phyloP scores from a whole-genome alignment of 2,329 filamentous ascomycete genomes.

The Fusarium transvaalense region DNA sequence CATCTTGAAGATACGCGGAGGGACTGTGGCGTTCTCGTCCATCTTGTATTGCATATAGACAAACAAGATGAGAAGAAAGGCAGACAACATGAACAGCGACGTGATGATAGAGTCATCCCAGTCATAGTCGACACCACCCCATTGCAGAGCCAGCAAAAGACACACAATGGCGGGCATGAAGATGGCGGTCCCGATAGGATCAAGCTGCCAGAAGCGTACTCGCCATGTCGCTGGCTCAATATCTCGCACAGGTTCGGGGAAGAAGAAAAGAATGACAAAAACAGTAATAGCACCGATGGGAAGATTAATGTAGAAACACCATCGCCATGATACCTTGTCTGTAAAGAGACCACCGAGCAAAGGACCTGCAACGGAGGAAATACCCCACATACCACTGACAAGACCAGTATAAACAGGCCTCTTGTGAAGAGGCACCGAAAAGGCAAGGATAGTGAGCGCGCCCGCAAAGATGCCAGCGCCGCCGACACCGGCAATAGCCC shows the following conservation, averaged over 20 bases:
- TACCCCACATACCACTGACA: constrained; percentile 59
- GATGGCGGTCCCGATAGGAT: constrained; percentile 50
- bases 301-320: constrained; percentile 59
- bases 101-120: constrained; percentile 46
- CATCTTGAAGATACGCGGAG: constrained; percentile 57
- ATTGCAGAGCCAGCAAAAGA: constrained; percentile 64
- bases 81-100: constrained; percentile 51
- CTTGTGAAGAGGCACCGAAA: constrained; percentile 52
- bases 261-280: constrained; percentile 50
- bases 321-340: constrained; percentile 54
- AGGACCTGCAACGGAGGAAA: constrained; percentile 56
- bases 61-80: constrained; percentile 53
- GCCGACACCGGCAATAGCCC: constrained; percentile 55
- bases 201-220: constrained; percentile 46
- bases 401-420: constrained; percentile 55
- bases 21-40: constrained; percentile 59
- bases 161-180: constrained; percentile 58
- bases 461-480: constrained; percentile 62
- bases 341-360: constrained; percentile 55
- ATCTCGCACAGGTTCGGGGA: constrained; percentile 44
- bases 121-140: constrained; percentile 57
- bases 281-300: constrained; percentile 54
- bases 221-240: constrained; percentile 45
- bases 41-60: constrained; percentile 55
- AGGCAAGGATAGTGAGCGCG: constrained; percentile 57